phyloP scores from a whole-genome alignment of 495 filamentous ascomycete species.

The Rostrohypoxylon terebratum region DNA sequence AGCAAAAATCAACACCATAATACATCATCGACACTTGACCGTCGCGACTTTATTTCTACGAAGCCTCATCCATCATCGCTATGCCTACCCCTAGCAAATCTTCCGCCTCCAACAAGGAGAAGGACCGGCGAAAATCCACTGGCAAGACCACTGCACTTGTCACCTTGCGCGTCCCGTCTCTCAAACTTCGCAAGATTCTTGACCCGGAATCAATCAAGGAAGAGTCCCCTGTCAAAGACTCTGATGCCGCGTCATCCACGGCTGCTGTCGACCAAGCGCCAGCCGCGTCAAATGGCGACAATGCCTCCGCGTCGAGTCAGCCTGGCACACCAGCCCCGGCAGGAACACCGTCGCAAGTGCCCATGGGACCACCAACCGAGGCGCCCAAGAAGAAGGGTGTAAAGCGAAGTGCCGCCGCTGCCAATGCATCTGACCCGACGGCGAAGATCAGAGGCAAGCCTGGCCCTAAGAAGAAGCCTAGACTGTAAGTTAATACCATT shows the following conservation, averaged over 20 bases:
- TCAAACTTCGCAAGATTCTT: conserved; percentile 58
- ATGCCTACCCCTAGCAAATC: conserved; percentile 59
- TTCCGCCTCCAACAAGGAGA: conserved; percentile 58
- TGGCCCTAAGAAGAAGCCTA: conserved; percentile 93
- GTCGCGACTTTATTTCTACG: conserved; percentile 25
- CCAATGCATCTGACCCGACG: conserved; percentile 66
- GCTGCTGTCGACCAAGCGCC: conserved; percentile 37
- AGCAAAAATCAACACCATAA: not conserved
- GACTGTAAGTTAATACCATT: conserved; percentile 75
- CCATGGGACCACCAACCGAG: conserved; percentile 67
- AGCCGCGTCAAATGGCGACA: conserved; percentile 54
- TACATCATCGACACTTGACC: conserved; percentile 18
- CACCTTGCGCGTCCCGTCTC: conserved; percentile 54
- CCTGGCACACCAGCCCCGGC: conserved; percentile 57
- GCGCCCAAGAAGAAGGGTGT: conserved; percentile 71
- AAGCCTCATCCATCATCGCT: conserved; percentile 26
- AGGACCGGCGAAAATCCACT: conserved; percentile 61
- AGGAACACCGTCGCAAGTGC: conserved; percentile 57
- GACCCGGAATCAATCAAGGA: conserved; percentile 57
- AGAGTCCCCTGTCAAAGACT: conserved; percentile 55
- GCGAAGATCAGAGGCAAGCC: conserved; percentile 84
- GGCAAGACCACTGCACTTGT: conserved; percentile 50
- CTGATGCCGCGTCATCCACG: conserved; percentile 38
- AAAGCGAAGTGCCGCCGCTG: conserved; percentile 59
- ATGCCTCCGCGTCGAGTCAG: conserved; percentile 60